These are phyloP conservation scores for Neckera pumila DNA, from an alignment of 225 moss, liverwort and hornwort genomes.

Conservation along the genomic window DNA sequence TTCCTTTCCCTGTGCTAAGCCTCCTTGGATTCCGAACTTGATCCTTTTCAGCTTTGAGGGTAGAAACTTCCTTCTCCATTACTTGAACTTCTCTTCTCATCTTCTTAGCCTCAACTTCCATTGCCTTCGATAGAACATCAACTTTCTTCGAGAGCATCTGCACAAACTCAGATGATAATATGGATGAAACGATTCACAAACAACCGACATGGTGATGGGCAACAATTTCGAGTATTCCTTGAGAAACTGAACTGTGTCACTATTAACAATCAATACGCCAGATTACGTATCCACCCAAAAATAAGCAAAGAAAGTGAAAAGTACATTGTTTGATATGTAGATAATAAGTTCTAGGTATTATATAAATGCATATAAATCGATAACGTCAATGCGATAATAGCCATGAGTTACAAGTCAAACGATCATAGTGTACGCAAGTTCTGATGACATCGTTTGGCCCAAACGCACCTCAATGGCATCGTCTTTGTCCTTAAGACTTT, in stretches of 20 bases:
- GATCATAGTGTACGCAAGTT: not conserved
- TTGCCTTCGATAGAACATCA: slow-evolving; percentile 85
- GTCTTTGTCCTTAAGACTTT: slow-evolving; percentile 94
- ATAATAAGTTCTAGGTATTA: not conserved
- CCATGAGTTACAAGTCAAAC: not conserved
- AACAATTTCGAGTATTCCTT: not conserved
- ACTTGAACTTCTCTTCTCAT: slow-evolving; percentile 93
- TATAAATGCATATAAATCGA: not conserved
- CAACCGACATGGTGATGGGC: not conserved
- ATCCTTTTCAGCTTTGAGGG: slow-evolving; percentile 84
- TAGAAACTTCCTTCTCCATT: slow-evolving; percentile 88
- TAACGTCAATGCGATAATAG: not conserved
- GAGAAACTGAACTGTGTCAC: not conserved
- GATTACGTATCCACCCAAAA: not conserved
- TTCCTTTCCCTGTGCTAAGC: slow-evolving; percentile 70
- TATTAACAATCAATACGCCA: not conserved
- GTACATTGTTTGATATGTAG: not conserved
- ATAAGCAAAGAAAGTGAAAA: not conserved
- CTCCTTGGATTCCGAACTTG: slow-evolving; percentile 79
- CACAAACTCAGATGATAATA: not conserved
- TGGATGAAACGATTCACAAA: not conserved
- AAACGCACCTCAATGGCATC: slow-evolving; percentile 87
- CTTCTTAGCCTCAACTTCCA: slow-evolving; percentile 98
- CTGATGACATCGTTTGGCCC: not conserved
- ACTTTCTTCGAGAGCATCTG: slow-evolving; percentile 99